Conservation (phyloP, 352 stramenopile species). For the Phytophthora tentaculata region DNA sequence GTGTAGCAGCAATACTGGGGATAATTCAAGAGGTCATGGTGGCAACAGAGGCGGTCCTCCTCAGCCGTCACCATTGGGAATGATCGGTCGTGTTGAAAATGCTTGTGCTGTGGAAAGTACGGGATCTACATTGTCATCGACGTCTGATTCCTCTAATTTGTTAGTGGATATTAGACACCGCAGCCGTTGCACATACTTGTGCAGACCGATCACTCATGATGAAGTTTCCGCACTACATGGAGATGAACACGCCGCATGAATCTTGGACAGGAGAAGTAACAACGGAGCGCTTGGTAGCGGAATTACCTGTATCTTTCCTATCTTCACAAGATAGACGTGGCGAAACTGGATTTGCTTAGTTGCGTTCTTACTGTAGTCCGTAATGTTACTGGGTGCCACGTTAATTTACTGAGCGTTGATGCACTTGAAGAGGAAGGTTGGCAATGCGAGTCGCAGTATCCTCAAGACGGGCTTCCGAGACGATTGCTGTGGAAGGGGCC, state of each 20-base stretch:
- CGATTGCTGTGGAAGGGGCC: background rate
- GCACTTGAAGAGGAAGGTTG: background rate
- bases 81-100: background rate
- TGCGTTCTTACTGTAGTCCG: background rate
- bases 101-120: background rate
- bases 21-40: background rate
- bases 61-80: background rate
- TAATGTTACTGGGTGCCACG: background rate
- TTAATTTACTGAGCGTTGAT: background rate
- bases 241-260: too few species aligned
- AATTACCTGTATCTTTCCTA: background rate
- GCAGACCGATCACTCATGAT: too few species aligned
- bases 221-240: too few species aligned
- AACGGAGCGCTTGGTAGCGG: background rate
- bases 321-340: background rate
- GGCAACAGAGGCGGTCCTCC: too few species aligned
- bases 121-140: too few species aligned
- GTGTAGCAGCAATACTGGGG: background rate
- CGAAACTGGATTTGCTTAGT: background rate
- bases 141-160: background rate
- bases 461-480: background rate
- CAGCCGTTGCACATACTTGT: background rate
- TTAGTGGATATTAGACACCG: background rate
- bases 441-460: background rate
- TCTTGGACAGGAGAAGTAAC: background rate